Evolutionary conservation across 2,329 filamentous ascomycete genomes (phyloP).

Genomic region (Ceratocystis ficicola): DNA sequence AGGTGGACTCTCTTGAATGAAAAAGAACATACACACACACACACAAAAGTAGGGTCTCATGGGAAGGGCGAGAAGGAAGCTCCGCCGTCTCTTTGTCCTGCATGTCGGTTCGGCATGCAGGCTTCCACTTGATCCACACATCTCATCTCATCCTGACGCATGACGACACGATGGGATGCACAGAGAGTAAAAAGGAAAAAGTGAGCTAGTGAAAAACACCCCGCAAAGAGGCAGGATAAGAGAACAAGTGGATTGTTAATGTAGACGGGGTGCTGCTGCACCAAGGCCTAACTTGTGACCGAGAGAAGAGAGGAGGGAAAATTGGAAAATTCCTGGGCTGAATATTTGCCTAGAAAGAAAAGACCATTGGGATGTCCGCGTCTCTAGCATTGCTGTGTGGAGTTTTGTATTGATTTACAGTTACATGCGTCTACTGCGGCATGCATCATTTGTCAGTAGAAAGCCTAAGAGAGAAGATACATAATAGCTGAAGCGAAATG

Average conservation of each 20-base stretch:
- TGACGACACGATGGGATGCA: neutral
- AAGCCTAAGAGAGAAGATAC: neutral
- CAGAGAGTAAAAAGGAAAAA: neutral
- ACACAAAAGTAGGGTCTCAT: neutral
- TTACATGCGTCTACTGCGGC: neutral
- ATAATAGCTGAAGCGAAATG: too few relatives aligned
- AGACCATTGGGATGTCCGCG: neutral
- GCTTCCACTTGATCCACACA: neutral
- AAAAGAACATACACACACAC: too few relatives aligned
- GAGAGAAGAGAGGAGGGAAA: neutral
- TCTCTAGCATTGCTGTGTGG: too few relatives aligned
- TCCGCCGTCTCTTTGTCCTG: neutral
- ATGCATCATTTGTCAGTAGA: neutral
- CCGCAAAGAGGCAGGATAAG: neutral
- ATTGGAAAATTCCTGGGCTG: neutral
- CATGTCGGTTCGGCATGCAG: constrained; percentile 11
- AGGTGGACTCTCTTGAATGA: too few relatives aligned
- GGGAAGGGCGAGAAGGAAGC: neutral
- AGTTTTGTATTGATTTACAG: neutral
- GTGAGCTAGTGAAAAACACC: neutral
- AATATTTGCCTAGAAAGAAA: neutral
- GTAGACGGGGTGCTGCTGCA: neutral
- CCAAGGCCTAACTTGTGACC: neutral
- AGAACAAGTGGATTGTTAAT: too few relatives aligned
- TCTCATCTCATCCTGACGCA: neutral